phyloP scores from a whole-genome alignment of 139 green algal species.

The Eudorina sp. region DNA sequence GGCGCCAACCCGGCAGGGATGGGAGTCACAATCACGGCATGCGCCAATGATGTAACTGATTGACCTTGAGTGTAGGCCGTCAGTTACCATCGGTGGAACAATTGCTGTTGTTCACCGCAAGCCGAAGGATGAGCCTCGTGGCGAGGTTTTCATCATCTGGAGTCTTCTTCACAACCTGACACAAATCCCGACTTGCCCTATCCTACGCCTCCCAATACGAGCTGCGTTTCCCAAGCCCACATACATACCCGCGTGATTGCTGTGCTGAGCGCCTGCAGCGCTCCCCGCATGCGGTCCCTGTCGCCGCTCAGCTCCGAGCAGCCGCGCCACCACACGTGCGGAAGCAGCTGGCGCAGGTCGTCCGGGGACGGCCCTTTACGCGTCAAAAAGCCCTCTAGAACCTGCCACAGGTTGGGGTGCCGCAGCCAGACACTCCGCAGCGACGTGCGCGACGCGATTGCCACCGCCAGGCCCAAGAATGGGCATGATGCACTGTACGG shows the following conservation, averaged over 20 bases:
- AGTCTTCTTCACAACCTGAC: too few relatives aligned
- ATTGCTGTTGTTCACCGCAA: too few relatives aligned
- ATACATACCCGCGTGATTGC: neutral
- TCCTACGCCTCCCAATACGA: neutral
- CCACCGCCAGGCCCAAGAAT: constrained; percentile 34
- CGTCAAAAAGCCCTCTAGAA: constrained; percentile 77
- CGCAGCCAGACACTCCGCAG: constrained; percentile 38
- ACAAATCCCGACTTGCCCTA: too few relatives aligned
- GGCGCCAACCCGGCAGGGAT: too few relatives aligned
- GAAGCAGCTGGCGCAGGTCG: constrained; percentile 76
- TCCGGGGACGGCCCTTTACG: constrained; percentile 75
- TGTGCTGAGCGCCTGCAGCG: constrained; percentile 31
- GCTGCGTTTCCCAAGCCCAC: neutral
- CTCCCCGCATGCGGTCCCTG: constrained; percentile 27
- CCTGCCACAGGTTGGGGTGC: constrained; percentile 23
- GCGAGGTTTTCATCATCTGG: too few relatives aligned
- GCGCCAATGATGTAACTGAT: too few relatives aligned
- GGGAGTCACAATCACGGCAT: too few relatives aligned
- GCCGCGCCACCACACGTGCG: constrained; percentile 52
- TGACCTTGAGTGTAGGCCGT: too few relatives aligned
- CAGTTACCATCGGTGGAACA: too few relatives aligned
- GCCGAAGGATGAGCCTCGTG: too few relatives aligned
- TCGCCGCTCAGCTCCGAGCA: constrained; percentile 28
- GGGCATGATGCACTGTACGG: constrained; percentile 55
- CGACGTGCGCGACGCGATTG: constrained; percentile 17